Conservation (phyloP, 2,329 filamentous ascomycete genomes). For the Rhynchosporium secalis region DNA sequence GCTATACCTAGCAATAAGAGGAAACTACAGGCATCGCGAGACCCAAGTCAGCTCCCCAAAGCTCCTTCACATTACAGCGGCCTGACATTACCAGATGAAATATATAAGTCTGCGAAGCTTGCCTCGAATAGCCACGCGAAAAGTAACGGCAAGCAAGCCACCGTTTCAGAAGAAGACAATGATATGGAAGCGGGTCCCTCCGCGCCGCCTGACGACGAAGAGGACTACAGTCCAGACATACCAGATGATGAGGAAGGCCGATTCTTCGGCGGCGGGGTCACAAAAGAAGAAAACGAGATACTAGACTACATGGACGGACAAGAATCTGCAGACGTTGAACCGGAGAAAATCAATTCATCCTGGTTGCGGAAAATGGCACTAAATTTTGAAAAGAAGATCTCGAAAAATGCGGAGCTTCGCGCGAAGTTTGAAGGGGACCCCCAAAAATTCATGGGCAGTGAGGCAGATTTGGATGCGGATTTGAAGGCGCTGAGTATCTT, state of each 20-base stretch:
- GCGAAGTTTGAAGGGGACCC: constrained; percentile 82
- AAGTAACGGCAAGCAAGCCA: constrained; percentile 36
- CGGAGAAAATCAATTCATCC: constrained; percentile 76
- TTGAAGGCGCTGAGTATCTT: constrained; percentile 86
- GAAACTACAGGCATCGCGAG: constrained; percentile 60
- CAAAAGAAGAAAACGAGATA: constrained; percentile 74
- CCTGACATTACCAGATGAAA: constrained; percentile 48
- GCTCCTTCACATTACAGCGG: constrained; percentile 8
- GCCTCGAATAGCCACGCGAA: constrained; percentile 46
- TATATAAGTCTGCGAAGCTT: constrained; percentile 63
- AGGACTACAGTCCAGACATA: constrained; percentile 53
- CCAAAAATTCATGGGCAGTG: constrained; percentile 77
- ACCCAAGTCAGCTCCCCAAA: constrained; percentile 56
- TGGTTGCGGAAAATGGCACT: constrained; percentile 84
- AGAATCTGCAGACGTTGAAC: constrained; percentile 47
- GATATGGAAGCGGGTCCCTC: constrained; percentile 52
- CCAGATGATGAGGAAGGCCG: constrained; percentile 85
- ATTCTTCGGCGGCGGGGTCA: constrained; percentile 93
- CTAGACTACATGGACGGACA: constrained; percentile 83
- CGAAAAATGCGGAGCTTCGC: constrained; percentile 84
- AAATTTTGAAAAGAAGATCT: constrained; percentile 87
- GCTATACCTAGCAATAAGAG: constrained; percentile 53
- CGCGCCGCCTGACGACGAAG: constrained; percentile 54
- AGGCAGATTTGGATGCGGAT: constrained; percentile 86
- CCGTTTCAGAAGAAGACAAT: constrained; percentile 42